A percentile compares a stretch with the other conserved stretches of the same genome.
Evolutionary conservation across 108 stramenopile species (phyloP).

Genomic region (Bacterosira constricta): DNA sequence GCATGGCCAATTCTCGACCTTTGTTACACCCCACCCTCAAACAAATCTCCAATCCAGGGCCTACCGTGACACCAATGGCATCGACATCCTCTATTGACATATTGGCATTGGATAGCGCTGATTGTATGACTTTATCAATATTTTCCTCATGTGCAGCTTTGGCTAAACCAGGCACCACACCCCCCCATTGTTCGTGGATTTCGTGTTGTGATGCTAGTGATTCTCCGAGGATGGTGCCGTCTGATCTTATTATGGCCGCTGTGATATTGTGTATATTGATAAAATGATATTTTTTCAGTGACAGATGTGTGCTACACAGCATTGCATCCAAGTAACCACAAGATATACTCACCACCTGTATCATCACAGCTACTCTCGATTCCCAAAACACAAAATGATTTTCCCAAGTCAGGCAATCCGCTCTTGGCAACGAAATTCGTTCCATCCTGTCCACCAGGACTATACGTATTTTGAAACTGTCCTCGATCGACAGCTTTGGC

Average conservation of each 20-base stretch:
- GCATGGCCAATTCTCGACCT: slow-evolving; percentile 79
- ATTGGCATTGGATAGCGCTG: slow-evolving; percentile 77
- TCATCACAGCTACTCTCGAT: slow-evolving; percentile 98
- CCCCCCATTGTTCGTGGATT: slow-evolving; percentile 96
- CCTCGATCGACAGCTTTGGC: slow-evolving; percentile 90
- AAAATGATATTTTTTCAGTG: slow-evolving; percentile 10
- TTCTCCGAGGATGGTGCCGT: slow-evolving; percentile 93
- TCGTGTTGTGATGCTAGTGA: slow-evolving; percentile 89
- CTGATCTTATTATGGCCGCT: slow-evolving; percentile 91
- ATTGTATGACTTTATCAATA: slow-evolving; percentile 84
- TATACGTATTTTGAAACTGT: slow-evolving; percentile 62
- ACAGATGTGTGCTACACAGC: not conserved
- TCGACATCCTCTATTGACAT: slow-evolving; percentile 83
- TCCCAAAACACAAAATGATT: slow-evolving; percentile 87
- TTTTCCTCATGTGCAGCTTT: slow-evolving; percentile 82
- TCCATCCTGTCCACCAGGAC: slow-evolving; percentile 66
- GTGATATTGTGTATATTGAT: slow-evolving; percentile 4
- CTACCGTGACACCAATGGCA: slow-evolving; percentile 97
- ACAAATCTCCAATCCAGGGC: slow-evolving; percentile 97
- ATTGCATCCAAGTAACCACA: not conserved
- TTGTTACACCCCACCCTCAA: slow-evolving; percentile 91
- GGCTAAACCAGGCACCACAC: slow-evolving; percentile 94
- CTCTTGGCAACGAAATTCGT: slow-evolving; percentile 59
- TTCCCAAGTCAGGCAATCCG: slow-evolving; percentile 63
- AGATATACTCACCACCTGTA: slow-evolving; percentile 55